These are phyloP conservation scores for Incumbomyces delicatus DNA, from an alignment of 2,329 filamentous ascomycete genomes.

Conservation along the genomic window DNA sequence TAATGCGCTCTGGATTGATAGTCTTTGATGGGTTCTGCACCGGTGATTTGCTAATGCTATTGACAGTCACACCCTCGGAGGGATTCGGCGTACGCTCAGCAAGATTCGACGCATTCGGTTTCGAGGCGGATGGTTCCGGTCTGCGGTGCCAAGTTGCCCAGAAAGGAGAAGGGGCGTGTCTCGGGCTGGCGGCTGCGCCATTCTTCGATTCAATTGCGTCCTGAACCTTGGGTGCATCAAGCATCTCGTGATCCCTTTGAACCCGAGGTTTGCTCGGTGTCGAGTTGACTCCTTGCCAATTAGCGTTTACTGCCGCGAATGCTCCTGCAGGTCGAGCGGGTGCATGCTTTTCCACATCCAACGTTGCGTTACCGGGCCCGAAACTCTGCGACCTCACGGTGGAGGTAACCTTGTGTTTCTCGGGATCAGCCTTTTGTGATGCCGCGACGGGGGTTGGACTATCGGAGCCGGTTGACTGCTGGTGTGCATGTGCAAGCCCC, in stretches of 20 bases:
- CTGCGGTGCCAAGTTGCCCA: too few relatives aligned
- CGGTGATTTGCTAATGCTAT: neutral
- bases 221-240: neutral
- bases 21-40: too few relatives aligned
- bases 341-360: neutral
- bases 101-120: too few relatives aligned
- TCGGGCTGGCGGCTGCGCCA: too few relatives aligned
- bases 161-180: too few relatives aligned
- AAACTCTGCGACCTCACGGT: neutral
- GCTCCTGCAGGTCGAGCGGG: neutral
- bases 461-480: neutral
- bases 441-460: neutral
- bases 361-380: neutral
- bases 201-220: too few relatives aligned
- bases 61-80: too few relatives aligned
- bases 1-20: too few relatives aligned
- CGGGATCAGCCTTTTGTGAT: neutral
- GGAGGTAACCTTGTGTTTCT: too few relatives aligned
- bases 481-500: too few relatives aligned
- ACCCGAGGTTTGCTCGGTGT: neutral
- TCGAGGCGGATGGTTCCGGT: too few relatives aligned
- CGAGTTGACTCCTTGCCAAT: slow-evolving; percentile 2
- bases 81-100: too few relatives aligned
- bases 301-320: slow-evolving; percentile 4
- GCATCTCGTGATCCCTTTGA: neutral